Conservation (phyloP, 768 basidiomycete species). For the Candolleomyces efflorescens region DNA sequence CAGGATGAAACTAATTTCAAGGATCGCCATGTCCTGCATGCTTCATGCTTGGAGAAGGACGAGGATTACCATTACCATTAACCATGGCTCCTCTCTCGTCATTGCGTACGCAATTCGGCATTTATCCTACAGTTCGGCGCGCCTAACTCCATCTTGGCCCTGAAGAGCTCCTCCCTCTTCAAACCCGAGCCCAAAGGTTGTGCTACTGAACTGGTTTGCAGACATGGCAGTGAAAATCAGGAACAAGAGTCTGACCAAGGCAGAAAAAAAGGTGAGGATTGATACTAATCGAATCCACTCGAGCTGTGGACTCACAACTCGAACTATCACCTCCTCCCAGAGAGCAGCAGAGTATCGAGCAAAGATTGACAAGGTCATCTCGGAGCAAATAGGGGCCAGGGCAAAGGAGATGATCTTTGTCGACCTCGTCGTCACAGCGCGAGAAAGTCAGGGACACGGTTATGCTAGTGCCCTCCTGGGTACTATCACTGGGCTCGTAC, state of each 20-base stretch:
- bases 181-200: too few species aligned
- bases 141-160: neutral
- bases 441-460: slow-evolving; percentile 16
- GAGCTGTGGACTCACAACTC: neutral
- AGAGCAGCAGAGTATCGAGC: slow-evolving; percentile 11
- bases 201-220: too few species aligned
- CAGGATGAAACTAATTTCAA: slow-evolving; percentile 5
- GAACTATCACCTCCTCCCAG: neutral
- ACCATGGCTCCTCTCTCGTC: slow-evolving; percentile 14
- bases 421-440: slow-evolving; percentile 16
- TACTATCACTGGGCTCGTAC: slow-evolving; percentile 17
- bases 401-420: slow-evolving; percentile 18
- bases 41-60: slow-evolving; percentile 12
- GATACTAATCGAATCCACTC: neutral
- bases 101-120: slow-evolving; percentile 12
- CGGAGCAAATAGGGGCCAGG: slow-evolving; percentile 13
- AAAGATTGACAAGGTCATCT: slow-evolving; percentile 11
- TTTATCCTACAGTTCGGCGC: neutral
- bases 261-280: neutral
- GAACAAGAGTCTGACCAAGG: too few species aligned
- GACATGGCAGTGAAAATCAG: too few species aligned
- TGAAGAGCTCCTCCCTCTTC: too few species aligned
- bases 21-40: slow-evolving; percentile 10
- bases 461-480: slow-evolving; percentile 20
- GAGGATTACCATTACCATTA: slow-evolving; percentile 17